These are phyloP conservation scores for Bipolaris sorokiniana DNA, from an alignment of 2,329 filamentous ascomycete genomes.

Conservation along the genomic window DNA sequence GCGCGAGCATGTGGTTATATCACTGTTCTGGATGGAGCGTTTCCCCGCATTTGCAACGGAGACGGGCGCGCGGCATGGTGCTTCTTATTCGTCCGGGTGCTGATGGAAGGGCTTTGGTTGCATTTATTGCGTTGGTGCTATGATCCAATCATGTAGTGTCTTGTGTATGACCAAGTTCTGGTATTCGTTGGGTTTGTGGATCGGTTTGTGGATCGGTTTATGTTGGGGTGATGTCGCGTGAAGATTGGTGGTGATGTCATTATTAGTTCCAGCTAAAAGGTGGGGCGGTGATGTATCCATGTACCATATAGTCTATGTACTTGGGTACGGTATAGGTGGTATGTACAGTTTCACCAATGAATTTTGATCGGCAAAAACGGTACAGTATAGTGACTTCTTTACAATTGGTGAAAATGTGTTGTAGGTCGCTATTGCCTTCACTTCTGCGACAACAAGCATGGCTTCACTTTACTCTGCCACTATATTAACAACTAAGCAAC, in stretches of 20 bases:
- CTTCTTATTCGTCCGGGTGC: constrained; percentile 14
- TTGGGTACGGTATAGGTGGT: background rate
- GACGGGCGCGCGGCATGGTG: constrained; percentile 12
- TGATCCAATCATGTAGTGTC: constrained; percentile 10
- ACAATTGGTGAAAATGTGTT: background rate
- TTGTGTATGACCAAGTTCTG: constrained; percentile 9
- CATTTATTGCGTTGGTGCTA: background rate
- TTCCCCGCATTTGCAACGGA: constrained; percentile 33
- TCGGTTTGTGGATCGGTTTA: background rate
- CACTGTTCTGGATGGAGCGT: constrained; percentile 16
- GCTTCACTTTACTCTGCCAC: background rate
- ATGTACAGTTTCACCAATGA: background rate
- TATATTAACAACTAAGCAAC: background rate
- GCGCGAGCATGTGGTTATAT: constrained; percentile 18
- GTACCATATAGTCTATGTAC: background rate
- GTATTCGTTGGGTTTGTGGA: constrained; percentile 1
- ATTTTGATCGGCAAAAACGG: too few species aligned
- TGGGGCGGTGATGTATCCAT: constrained; percentile 4
- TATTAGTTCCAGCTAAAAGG: background rate
- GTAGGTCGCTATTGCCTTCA: background rate
- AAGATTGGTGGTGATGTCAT: constrained; percentile 11
- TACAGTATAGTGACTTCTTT: background rate
- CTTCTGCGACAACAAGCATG: background rate
- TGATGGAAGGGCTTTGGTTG: background rate
- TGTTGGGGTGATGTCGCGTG: constrained; percentile 6